These are phyloP conservation scores for Panicum hallii DNA, from an alignment of 202 grass and related monocot genomes.

Conservation along the genomic window DNA sequence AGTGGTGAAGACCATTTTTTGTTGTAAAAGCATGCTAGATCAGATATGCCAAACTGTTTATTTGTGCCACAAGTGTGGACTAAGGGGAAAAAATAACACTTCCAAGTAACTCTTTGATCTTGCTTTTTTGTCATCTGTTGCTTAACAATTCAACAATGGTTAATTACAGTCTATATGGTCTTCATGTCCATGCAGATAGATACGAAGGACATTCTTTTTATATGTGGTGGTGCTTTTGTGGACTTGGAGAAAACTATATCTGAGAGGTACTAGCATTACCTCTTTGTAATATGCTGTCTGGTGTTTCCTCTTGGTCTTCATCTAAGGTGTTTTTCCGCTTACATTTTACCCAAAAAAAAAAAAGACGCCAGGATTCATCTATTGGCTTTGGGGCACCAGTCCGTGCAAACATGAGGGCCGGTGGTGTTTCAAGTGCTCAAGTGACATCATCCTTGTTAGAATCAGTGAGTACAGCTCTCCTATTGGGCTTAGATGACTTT, in stretches of 20 bases:
- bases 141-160: conserved; percentile 15
- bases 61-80: conserved; percentile 21
- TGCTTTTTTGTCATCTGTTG: conserved; percentile 15
- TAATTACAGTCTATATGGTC: conserved; percentile 40
- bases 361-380: conserved; percentile 94
- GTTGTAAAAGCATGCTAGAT: background rate
- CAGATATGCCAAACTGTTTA: conserved; percentile 1
- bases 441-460: conserved; percentile 92
- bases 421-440: conserved; percentile 86
- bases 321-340: conserved; percentile 14
- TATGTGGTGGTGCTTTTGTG: conserved; percentile 97
- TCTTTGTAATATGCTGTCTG: conserved; percentile 35
- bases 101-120: conserved; percentile 14
- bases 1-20: background rate
- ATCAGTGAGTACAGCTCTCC: conserved; percentile 68
- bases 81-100: background rate
- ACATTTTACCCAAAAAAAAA: conserved; percentile 29
- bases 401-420: conserved; percentile 83
- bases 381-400: conserved; percentile 99
- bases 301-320: conserved; percentile 30
- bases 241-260: conserved; percentile 99
- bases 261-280: conserved; percentile 72
- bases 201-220: conserved; percentile 99
- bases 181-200: conserved; percentile 74
- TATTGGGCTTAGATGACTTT: conserved; percentile 28